Conservation (phyloP, 371 early-diverging fungal genomes). For the Zopfochytrium polystomum region DNA sequence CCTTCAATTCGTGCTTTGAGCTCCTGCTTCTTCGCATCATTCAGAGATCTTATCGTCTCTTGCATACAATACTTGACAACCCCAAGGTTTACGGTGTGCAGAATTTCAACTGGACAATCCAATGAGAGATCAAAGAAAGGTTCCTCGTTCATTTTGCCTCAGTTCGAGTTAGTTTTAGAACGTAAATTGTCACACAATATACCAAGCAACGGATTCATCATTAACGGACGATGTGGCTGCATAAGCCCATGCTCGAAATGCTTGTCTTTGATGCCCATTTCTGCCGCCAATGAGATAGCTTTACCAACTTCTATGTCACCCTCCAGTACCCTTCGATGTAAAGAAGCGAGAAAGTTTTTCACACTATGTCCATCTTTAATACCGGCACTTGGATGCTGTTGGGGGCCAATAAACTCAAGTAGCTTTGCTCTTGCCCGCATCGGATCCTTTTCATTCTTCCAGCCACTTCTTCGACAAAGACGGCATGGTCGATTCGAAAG, state of each 20-base stretch:
- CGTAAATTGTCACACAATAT: no score
- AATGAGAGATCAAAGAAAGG: background rate
- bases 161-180: no score
- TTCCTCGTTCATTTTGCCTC: constrained; percentile 6
- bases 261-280: background rate
- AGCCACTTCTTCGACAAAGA: no score
- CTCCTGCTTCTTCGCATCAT: background rate
- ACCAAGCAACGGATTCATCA: constrained; percentile 8
- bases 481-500: constrained; percentile 5
- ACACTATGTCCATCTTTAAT: no score
- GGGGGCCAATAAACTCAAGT: background rate
- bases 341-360: background rate
- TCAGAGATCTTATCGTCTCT: background rate
- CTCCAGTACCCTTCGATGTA: no score
- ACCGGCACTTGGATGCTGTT: no score
- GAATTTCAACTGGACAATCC: constrained; percentile 9
- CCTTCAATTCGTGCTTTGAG: constrained; percentile 5
- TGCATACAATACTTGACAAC: background rate
- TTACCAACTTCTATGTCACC: background rate
- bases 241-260: background rate
- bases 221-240: background rate
- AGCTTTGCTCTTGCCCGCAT: no score
- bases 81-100: constrained; percentile 2
- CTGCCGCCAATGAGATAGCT: no score
- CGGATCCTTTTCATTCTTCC: background rate